Evolutionary conservation across 768 basidiomycete genomes (phyloP), one percentile per base, ranked within the genome.

Genomic region (Suillus occidentalis): DNA sequence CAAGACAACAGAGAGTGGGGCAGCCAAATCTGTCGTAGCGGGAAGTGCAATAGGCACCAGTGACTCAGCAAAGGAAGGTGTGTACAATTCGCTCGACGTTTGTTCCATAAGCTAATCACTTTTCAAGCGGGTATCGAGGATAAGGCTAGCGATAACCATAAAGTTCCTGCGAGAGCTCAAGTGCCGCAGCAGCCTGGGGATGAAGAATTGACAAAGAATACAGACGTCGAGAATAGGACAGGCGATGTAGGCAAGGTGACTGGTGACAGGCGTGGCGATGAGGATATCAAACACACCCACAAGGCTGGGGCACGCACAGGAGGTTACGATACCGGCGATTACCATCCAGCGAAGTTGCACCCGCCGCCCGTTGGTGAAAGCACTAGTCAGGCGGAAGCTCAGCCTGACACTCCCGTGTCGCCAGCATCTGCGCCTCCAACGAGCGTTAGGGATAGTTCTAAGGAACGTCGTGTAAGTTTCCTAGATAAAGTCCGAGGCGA

Each of bases 401-500:
- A 20, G 6, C 20, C 47, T 13, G 61, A 14, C 5, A 39, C 60
- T 28, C 20, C 60, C 18, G 49, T 52, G 14, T 22, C 34, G 10
- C 25, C 37, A 39, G 42, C 9, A 34, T 61, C 60, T 39, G 55
- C 57, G 18, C 34, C 58, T 31, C 12, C 62, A 45, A 14, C 63
- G 28, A 25, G 0, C 14, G 13, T 13, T 7, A 37, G 59, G 6
- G 34, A 10, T 6, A 65, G 53, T 18, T 43, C 40, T 10, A 65
- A 16, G 69, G 65, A 77, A 68, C 61, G 69, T 68, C 34, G 69
- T 69, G 25, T 59, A 25, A 59, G 58, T 31, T 72, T 78, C 45
- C 60, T 79, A 60, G 65, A 70, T 13, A 68, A 73, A 68, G 66
- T 78, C 0, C 78, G 72, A 60, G 77, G 78, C 1, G 77, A 77